Conservation (phyloP, 352 stramenopile genomes). For the Globisporangium rhizosaccharum region DNA sequence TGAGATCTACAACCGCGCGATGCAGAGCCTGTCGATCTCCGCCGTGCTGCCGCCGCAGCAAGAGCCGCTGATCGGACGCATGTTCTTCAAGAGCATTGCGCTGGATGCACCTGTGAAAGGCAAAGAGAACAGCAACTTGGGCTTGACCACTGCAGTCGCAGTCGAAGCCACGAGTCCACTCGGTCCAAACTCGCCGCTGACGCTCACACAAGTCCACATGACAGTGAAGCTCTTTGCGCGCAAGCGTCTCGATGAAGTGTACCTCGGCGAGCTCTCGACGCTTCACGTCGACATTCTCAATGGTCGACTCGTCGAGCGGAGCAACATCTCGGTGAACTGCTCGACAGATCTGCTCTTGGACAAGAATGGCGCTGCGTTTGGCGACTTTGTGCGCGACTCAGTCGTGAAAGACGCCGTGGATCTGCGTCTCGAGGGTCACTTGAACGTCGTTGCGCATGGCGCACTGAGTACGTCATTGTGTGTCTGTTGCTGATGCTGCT, state of each 20-base stretch:
- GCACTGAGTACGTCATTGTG: conserved; percentile 41
- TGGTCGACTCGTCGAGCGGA: conserved; percentile 44
- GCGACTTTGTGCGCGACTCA: conserved; percentile 61
- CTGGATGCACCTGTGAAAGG: conserved; percentile 36
- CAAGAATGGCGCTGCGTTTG: conserved; percentile 43
- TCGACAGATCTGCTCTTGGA: conserved; percentile 39
- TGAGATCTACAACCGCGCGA: conserved; percentile 64
- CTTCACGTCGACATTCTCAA: conserved; percentile 48
- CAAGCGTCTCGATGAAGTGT: conserved; percentile 18
- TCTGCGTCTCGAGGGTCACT: conserved; percentile 40
- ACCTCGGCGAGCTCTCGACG: conserved; percentile 47
- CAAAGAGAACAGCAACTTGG: conserved; percentile 39
- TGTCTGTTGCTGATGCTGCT: background rate
- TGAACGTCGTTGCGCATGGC: conserved; percentile 58
- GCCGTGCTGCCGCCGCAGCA: conserved; percentile 51
- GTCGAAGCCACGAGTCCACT: conserved; percentile 71
- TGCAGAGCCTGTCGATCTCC: conserved; percentile 68
- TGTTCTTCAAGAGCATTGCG: conserved; percentile 61
- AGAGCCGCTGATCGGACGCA: conserved; percentile 47
- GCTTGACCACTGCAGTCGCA: conserved; percentile 41
- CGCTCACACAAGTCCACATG: conserved; percentile 53
- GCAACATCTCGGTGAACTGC: conserved; percentile 72
- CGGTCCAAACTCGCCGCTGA: conserved; percentile 48
- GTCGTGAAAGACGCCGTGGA: conserved; percentile 41
- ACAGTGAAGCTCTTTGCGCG: conserved; percentile 40